phyloP scores from a whole-genome alignment of 2,329 filamentous ascomycete species.

The Annulohypoxylon truncatum region DNA sequence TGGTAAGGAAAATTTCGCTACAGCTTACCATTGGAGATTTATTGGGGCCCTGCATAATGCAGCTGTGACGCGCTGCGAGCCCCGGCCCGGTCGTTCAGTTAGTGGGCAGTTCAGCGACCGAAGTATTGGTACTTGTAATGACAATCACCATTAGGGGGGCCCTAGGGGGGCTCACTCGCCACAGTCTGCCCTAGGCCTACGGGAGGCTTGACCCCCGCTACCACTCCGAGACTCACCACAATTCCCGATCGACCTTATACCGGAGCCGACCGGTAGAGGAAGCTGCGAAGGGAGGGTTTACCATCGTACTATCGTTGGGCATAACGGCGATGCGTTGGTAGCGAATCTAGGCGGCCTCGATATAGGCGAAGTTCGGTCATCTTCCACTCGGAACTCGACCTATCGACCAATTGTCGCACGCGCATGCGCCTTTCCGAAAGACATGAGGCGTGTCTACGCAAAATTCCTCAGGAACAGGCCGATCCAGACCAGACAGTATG shows the following conservation, averaged over 20 bases:
- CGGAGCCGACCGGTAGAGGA: constrained; percentile 27
- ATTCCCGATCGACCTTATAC: constrained; percentile 12
- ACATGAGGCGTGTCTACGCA: constrained; percentile 15
- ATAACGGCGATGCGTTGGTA: neutral
- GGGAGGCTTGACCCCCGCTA: constrained; percentile 39
- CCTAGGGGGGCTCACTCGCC: constrained; percentile 36
- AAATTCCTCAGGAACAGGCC: constrained; percentile 19
- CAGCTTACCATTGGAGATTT: constrained; percentile 28
- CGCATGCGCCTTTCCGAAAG: constrained; percentile 32
- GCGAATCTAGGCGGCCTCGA: constrained; percentile 1
- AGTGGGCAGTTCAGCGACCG: constrained; percentile 14
- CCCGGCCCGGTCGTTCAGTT: constrained; percentile 13
- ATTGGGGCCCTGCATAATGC: constrained; percentile 37
- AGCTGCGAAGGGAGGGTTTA: neutral
- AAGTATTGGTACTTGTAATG: constrained; percentile 40
- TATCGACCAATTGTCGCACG: constrained; percentile 21
- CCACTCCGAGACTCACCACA: constrained; percentile 23
- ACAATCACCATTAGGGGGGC: constrained; percentile 10
- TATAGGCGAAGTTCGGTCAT: constrained; percentile 20
- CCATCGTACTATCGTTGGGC: neutral
- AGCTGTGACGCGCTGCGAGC: constrained; percentile 33
- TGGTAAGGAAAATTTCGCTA: constrained; percentile 26
- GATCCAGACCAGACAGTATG: constrained; percentile 34
- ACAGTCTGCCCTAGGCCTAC: constrained; percentile 38
- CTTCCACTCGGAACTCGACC: constrained; percentile 27